Percentiles rank a stretch among this genome's conserved stretches.
phyloP scores from a whole-genome alignment of 257 asterid species.

The Penstemon davidsonii region DNA sequence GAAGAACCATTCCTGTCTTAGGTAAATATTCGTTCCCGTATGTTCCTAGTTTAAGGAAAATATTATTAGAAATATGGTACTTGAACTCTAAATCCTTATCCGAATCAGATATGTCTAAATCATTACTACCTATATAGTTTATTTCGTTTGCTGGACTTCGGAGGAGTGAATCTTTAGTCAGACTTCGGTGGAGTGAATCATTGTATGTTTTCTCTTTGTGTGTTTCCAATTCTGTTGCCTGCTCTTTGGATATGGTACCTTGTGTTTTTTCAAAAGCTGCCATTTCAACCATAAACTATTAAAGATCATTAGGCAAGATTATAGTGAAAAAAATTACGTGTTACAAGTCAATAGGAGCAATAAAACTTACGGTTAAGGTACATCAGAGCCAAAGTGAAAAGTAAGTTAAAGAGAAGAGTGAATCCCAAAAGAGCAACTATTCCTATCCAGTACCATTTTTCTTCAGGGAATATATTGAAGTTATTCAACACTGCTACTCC shows the following conservation, averaged over 20 bases:
- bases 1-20: slow-evolving; percentile 65
- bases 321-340: not conserved
- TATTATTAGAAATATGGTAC: slow-evolving; percentile 8
- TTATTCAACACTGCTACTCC: slow-evolving; percentile 47
- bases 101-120: not conserved
- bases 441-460: slow-evolving; percentile 71
- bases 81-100: not conserved
- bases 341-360: not conserved
- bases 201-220: slow-evolving; percentile 36
- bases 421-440: slow-evolving; percentile 54
- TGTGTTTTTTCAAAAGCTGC: slow-evolving; percentile 53
- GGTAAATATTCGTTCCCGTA: slow-evolving; percentile 30
- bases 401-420: slow-evolving; percentile 47
- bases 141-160: slow-evolving; percentile 32
- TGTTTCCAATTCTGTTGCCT: slow-evolving; percentile 40
- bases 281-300: not conserved
- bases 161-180: slow-evolving; percentile 35
- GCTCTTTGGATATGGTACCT: slow-evolving; percentile 54
- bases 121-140: slow-evolving; percentile 36
- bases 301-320: not conserved
- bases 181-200: slow-evolving; percentile 31
- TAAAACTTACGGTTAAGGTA: slow-evolving; percentile 54
- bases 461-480: slow-evolving; percentile 43
- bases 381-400: slow-evolving; percentile 57
- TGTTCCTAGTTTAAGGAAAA: slow-evolving; percentile 31